Evolutionary conservation across 805 yeast genomes (phyloP).

Genomic region (Candida coleopterorum): DNA sequence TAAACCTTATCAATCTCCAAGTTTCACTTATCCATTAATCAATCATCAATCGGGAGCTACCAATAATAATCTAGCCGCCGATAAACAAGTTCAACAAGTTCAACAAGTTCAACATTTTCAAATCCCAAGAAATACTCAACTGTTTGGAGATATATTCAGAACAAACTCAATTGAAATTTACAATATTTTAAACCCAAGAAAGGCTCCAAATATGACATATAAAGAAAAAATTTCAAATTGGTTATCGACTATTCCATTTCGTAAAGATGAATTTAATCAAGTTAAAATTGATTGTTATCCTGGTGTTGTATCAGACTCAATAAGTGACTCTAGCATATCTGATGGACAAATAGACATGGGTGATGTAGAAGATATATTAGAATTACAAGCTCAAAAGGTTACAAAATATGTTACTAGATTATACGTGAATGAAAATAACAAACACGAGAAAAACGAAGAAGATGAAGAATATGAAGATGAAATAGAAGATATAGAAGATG

Average conservation of each 20-base stretch:
- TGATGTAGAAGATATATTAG: slow-evolving; percentile 36
- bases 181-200: slow-evolving; percentile 53
- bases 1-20: not conserved
- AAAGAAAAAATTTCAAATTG: slow-evolving; percentile 62
- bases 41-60: not conserved
- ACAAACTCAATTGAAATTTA: not conserved
- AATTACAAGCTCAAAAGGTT: slow-evolving; percentile 49
- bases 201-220: slow-evolving; percentile 57
- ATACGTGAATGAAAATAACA: slow-evolving; percentile 33
- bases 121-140: too few species aligned
- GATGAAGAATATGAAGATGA: slow-evolving; percentile 11
- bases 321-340: slow-evolving; percentile 11
- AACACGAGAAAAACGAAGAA: not conserved
- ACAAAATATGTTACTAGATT: slow-evolving; percentile 40
- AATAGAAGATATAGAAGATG: slow-evolving; percentile 27
- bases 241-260: slow-evolving; percentile 53
- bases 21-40: not conserved
- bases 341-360: slow-evolving; percentile 13
- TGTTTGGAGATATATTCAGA: too few species aligned
- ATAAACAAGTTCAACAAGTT: not conserved
- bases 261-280: slow-evolving; percentile 16
- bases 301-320: slow-evolving; percentile 34
- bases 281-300: slow-evolving; percentile 44
- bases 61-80: not conserved
- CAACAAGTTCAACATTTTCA: too few species aligned